phyloP scores from a whole-genome alignment of 805 yeast species.

The Starmera quercuum region DNA sequence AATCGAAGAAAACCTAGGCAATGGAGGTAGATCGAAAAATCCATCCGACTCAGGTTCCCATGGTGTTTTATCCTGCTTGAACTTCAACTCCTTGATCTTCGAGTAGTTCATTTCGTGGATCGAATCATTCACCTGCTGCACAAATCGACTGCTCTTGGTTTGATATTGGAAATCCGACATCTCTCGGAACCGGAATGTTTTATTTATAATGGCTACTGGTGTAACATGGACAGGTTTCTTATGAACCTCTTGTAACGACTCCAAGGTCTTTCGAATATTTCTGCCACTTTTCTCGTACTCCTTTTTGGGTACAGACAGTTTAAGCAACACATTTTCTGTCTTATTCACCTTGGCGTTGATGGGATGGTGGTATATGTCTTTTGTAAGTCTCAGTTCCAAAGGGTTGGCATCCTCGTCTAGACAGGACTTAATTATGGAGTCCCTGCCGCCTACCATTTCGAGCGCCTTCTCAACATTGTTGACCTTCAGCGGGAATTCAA shows the following conservation, averaged over 20 bases:
- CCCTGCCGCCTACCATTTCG: conserved; percentile 59
- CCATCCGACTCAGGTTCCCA: conserved; percentile 22
- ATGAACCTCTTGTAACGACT: conserved; percentile 21
- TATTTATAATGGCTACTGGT: conserved; percentile 63
- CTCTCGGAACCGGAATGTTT: conserved; percentile 71
- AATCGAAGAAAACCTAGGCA: conserved; percentile 73
- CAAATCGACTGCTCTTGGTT: conserved; percentile 48
- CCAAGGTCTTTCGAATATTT: conserved; percentile 34
- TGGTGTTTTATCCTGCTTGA: conserved; percentile 28
- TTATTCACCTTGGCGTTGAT: conserved; percentile 44
- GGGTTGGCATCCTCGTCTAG: conserved; percentile 24
- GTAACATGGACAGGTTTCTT: conserved; percentile 33
- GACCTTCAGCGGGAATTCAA: conserved; percentile 75
- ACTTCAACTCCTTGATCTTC: conserved; percentile 30
- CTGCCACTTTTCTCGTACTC: conserved; percentile 34
- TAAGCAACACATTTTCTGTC: conserved; percentile 51
- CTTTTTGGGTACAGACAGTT: conserved; percentile 52
- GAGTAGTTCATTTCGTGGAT: conserved; percentile 34
- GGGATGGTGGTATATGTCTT: conserved; percentile 47
- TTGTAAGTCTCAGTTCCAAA: conserved; percentile 33
- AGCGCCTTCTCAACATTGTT: conserved; percentile 56
- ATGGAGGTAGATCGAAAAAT: conserved; percentile 64
- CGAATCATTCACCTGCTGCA: conserved; percentile 30
- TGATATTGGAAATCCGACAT: conserved; percentile 82
- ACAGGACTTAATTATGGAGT: conserved; percentile 22